Percentiles rank a stretch among this genome's conserved stretches.
Evolutionary conservation across 805 yeast genomes (phyloP).

Genomic region (Cyberlindnera euphorbiiphila): DNA sequence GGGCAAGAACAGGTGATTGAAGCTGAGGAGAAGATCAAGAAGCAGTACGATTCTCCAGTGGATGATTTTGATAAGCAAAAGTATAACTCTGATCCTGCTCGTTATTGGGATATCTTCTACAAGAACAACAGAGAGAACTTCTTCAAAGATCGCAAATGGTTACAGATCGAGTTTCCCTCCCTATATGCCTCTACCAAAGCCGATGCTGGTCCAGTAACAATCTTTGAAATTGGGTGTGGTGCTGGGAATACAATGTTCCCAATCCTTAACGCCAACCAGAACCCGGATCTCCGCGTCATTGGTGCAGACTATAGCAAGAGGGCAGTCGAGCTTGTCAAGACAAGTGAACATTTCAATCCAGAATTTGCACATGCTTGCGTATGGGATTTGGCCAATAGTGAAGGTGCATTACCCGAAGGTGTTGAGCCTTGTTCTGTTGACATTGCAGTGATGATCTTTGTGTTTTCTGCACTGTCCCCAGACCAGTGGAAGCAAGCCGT

Average conservation of each 20-base stretch:
- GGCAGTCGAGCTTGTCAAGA: conserved; percentile 82
- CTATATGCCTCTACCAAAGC: conserved; percentile 74
- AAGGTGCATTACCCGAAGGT: conserved; percentile 75
- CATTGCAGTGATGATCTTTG: conserved; percentile 91
- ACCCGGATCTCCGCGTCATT: conserved; percentile 64
- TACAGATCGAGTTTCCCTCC: conserved; percentile 88
- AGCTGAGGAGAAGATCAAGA: conserved; percentile 69
- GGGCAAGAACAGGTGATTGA: conserved; percentile 80
- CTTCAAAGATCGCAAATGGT: conserved; percentile 95
- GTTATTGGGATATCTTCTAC: conserved; percentile 94
- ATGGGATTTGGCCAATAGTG: conserved; percentile 89
- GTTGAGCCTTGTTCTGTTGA: conserved; percentile 80
- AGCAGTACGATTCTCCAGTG: conserved; percentile 83
- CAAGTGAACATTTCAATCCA: conserved; percentile 55
- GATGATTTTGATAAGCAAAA: conserved; percentile 74
- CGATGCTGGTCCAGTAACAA: conserved; percentile 64
- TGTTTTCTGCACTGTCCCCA: conserved; percentile 89
- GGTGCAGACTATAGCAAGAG: conserved; percentile 90
- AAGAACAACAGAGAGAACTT: conserved; percentile 88
- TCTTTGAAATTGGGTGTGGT: conserved; percentile 95
- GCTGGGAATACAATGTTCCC: conserved; percentile 98
- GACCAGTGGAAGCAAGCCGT: conserved; percentile 86
- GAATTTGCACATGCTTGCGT: conserved; percentile 76
- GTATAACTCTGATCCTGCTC: conserved; percentile 83
- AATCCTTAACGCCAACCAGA: conserved; percentile 74